phyloP scores from a whole-genome alignment of 2,329 filamentous ascomycete species.

The Exophiala xenobiotica region DNA sequence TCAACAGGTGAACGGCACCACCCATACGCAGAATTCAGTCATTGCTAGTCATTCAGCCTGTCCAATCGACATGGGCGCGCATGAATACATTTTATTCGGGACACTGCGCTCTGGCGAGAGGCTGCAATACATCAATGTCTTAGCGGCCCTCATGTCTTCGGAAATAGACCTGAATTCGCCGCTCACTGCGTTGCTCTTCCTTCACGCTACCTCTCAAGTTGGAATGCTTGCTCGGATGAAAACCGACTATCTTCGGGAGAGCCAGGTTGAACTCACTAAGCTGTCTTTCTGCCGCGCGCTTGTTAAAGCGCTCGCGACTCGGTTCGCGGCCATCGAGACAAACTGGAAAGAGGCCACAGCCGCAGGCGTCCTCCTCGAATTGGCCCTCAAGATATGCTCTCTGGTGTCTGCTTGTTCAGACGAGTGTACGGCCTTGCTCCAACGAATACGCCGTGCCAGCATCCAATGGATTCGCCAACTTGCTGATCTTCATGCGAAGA shows the following conservation, averaged over 20 bases:
- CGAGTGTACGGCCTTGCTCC: conserved; percentile 42
- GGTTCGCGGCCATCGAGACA: conserved; percentile 40
- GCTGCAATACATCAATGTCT: conserved; percentile 59
- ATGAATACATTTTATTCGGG: conserved; percentile 57
- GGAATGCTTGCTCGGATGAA: conserved; percentile 36
- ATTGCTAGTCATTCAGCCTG: conserved; percentile 53
- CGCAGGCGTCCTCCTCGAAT: conserved; percentile 40
- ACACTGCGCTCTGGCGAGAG: conserved; percentile 48
- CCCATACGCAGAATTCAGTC: conserved; percentile 48
- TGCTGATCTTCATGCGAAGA: conserved; percentile 9
- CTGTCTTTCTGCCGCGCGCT: conserved; percentile 33
- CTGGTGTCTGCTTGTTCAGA: conserved; percentile 29
- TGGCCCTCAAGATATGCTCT: conserved; percentile 48
- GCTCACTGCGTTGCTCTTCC: conserved; percentile 49
- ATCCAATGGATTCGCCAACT: conserved; percentile 18
- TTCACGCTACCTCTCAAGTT: conserved; percentile 52
- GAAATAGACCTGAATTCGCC: conserved; percentile 52
- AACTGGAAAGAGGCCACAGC: conserved; percentile 54
- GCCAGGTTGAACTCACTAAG: conserved; percentile 32
- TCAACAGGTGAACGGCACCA: conserved; percentile 15
- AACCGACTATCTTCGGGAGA: conserved; percentile 20
- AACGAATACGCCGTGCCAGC: conserved; percentile 35
- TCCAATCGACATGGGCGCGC: conserved; percentile 49
- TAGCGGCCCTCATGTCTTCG: conserved; percentile 50
- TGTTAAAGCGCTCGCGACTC: conserved; percentile 35